Percentiles rank a stretch among this genome's conserved stretches.
Conservation (phyloP, 192 early-diverging fungal species). For the Chytriomyces confervae region DNA sequence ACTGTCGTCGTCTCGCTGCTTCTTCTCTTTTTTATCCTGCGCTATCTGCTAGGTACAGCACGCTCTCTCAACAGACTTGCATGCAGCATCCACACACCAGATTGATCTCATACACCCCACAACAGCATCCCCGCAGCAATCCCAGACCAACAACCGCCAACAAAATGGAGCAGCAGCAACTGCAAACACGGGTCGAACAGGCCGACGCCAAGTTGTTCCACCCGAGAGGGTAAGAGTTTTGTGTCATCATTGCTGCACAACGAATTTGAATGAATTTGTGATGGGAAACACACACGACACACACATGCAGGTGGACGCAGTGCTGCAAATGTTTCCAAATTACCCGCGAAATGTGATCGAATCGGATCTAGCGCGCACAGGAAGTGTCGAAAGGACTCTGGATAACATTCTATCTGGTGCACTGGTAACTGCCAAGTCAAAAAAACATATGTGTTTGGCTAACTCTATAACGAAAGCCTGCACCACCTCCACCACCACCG, state of each 20-base stretch:
- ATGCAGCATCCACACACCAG: neutral
- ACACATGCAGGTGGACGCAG: slow-evolving; percentile 27
- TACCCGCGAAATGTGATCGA: slow-evolving; percentile 33
- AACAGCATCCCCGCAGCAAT: neutral
- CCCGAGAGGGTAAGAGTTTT: neutral
- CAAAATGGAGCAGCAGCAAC: neutral
- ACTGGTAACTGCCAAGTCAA: no score
- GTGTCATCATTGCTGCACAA: neutral
- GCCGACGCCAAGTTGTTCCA: neutral
- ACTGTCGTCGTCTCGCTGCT: slow-evolving; percentile 27
- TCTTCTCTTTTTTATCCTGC: slow-evolving; percentile 31
- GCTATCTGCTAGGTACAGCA: slow-evolving; percentile 26
- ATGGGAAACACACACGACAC: neutral
- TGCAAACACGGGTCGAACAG: neutral
- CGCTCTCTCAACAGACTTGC: neutral
- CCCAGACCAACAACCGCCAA: neutral
- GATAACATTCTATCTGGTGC: slow-evolving; percentile 38
- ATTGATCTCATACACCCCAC: neutral
- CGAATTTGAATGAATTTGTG: no score
- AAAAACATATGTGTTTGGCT: no score
- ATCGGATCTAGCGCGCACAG: slow-evolving; percentile 35
- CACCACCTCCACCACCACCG: slow-evolving; percentile 20
- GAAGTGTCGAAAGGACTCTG: slow-evolving; percentile 33
- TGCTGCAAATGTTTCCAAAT: slow-evolving; percentile 38
- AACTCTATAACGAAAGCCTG: no score